Evolutionary conservation across 495 filamentous ascomycete species (phyloP).

Genomic region (Neurospora tetrasperma): DNA sequence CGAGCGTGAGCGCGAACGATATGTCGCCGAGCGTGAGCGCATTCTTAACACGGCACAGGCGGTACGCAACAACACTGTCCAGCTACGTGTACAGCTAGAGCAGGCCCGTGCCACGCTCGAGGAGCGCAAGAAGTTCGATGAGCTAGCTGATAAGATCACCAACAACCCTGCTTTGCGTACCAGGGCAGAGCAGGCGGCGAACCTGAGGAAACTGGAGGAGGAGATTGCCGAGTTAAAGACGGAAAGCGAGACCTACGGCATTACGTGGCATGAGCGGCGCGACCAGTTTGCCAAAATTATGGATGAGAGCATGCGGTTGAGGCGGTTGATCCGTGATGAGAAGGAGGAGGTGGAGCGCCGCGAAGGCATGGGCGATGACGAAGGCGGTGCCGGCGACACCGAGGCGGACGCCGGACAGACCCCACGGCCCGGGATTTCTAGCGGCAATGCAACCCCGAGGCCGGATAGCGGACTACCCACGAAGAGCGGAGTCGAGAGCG

Average conservation of each 20-base stretch:
- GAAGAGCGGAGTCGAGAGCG: conserved; percentile 28
- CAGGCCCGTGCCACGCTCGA: conserved; percentile 66
- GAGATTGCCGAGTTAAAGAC: conserved; percentile 82
- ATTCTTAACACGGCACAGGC: conserved; percentile 66
- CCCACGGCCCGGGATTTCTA: conserved; percentile 29
- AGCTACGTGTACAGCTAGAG: conserved; percentile 60
- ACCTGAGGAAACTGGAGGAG: conserved; percentile 67
- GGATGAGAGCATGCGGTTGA: conserved; percentile 77
- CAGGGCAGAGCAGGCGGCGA: conserved; percentile 69
- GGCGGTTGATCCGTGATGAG: conserved; percentile 82
- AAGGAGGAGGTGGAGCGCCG: conserved; percentile 73
- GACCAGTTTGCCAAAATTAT: conserved; percentile 87
- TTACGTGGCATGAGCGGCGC: conserved; percentile 75
- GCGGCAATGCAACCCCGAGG: conserved; percentile 28
- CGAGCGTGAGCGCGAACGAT: conserved; percentile 72
- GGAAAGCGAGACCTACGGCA: conserved; percentile 71
- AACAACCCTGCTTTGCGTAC: conserved; percentile 67
- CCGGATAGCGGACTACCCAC: conserved; percentile 29
- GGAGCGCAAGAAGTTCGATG: conserved; percentile 77
- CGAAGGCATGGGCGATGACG: conserved; percentile 76
- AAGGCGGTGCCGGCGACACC: conserved; percentile 50
- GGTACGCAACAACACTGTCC: conserved; percentile 65
- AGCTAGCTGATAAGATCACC: conserved; percentile 76
- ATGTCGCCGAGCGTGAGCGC: conserved; percentile 65
- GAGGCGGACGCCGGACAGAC: conserved; percentile 24